Conservation (phyloP, 2,329 filamentous ascomycete genomes). For the Alternaria alternata region DNA sequence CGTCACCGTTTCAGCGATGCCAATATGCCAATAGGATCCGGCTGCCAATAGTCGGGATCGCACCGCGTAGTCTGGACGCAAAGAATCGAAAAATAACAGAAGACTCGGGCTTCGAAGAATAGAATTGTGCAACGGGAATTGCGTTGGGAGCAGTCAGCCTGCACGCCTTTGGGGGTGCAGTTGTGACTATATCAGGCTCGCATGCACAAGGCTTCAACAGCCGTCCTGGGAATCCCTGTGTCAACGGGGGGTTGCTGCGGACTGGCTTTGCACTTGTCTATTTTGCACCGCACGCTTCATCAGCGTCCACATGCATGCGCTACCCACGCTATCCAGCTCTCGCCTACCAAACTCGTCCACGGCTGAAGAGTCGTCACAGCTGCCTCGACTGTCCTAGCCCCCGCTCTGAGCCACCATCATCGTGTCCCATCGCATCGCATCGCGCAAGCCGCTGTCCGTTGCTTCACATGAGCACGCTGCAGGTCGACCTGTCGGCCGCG, state of each 20-base stretch:
- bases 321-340: not conserved
- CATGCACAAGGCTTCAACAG: constrained; percentile 13
- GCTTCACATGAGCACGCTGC: constrained; percentile 29
- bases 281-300: not conserved
- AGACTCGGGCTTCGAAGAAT: constrained; percentile 4
- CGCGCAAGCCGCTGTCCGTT: constrained; percentile 26
- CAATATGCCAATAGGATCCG: constrained; percentile 10
- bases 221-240: constrained; percentile 11
- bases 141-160: constrained; percentile 8
- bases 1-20: constrained; percentile 28
- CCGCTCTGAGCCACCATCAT: constrained; percentile 21
- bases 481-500: constrained; percentile 22
- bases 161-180: constrained; percentile 11
- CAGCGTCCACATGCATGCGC: not conserved
- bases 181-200: constrained; percentile 22
- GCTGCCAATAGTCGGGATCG: constrained; percentile 6
- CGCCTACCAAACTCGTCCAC: constrained; percentile 1
- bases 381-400: constrained; percentile 4
- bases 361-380: constrained; percentile 11
- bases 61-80: not conserved
- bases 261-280: not conserved
- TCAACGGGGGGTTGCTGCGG: not conserved
- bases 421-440: constrained; percentile 27
- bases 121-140: constrained; percentile 4
- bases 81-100: not conserved